phyloP scores from a whole-genome alignment of 345 rosid genomes.

The Linum trigynum region DNA sequence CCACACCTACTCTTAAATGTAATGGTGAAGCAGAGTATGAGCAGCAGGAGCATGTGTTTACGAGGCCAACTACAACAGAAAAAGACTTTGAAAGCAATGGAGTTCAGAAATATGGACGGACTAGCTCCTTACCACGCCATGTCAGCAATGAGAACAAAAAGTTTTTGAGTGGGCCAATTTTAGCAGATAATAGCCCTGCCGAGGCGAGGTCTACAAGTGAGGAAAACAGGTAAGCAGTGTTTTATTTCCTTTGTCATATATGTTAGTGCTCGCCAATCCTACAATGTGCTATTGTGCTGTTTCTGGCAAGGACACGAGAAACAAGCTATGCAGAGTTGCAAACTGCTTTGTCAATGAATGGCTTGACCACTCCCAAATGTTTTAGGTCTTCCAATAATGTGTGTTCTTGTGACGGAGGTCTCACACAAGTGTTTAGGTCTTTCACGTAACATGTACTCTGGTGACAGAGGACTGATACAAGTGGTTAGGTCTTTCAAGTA shows the following conservation, averaged over 20 bases:
- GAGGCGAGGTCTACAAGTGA: constrained; percentile 44
- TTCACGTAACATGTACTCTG: too few relatives aligned
- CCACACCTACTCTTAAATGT: constrained; percentile 52
- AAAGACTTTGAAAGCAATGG: constrained; percentile 37
- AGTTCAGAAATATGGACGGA: constrained; percentile 38
- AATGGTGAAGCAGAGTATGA: constrained; percentile 31
- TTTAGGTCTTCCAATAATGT: too few relatives aligned
- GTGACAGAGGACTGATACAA: too few relatives aligned
- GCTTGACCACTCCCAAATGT: too few relatives aligned
- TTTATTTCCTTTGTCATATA: background rate
- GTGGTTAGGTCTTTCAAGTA: too few relatives aligned
- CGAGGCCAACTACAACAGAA: constrained; percentile 26
- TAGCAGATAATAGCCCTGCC: constrained; percentile 40
- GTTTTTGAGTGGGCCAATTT: constrained; percentile 50
- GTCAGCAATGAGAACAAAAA: constrained; percentile 38
- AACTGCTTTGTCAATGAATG: too few relatives aligned
- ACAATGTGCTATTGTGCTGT: background rate
- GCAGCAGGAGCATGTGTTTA: constrained; percentile 23
- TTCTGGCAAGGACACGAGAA: constrained; percentile 5
- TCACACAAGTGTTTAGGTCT: too few relatives aligned
- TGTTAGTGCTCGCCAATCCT: too few relatives aligned
- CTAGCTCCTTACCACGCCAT: constrained; percentile 39
- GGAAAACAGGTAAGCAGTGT: constrained; percentile 53
- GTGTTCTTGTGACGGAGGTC: too few relatives aligned
- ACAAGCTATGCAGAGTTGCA: too few relatives aligned